A percentile compares a stretch with the other conserved stretches of the same genome.
These are phyloP conservation scores for Musa schizocarpa DNA, from an alignment of 176 grass and related monocot species.

Conservation along the genomic window DNA sequence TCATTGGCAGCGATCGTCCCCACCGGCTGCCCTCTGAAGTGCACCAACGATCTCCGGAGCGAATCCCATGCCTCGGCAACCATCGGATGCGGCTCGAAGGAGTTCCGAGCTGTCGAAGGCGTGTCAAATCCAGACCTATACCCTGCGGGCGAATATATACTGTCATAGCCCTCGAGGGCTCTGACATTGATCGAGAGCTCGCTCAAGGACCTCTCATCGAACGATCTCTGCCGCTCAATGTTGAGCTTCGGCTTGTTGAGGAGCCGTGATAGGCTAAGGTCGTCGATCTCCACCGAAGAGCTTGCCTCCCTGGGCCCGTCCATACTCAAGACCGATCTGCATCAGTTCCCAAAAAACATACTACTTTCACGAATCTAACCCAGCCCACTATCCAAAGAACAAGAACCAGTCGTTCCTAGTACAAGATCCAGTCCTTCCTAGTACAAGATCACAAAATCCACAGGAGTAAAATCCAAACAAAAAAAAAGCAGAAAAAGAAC, in stretches of 20 bases:
- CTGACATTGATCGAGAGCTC: conserved; percentile 14
- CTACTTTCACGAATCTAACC: not conserved
- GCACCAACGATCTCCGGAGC: conserved; percentile 2
- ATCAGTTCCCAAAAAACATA: not conserved
- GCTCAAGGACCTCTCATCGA: conserved; percentile 11
- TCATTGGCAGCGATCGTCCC: conserved; percentile 10
- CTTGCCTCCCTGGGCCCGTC: not conserved
- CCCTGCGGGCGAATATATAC: not conserved
- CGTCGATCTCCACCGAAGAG: not conserved
- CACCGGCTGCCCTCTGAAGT: conserved; percentile 8
- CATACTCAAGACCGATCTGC: not conserved
- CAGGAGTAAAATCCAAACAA: not conserved
- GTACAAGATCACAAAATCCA: not conserved
- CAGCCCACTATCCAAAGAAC: not conserved
- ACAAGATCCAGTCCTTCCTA: too few relatives aligned
- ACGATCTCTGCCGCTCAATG: conserved; percentile 8
- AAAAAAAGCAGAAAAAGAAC: not conserved
- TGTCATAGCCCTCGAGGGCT: conserved; percentile 1
- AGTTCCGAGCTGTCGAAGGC: not conserved
- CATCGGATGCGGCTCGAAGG: conserved; percentile 15
- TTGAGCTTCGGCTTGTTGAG: conserved; percentile 10
- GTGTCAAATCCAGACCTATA: not conserved
- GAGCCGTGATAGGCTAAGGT: conserved; percentile 1
- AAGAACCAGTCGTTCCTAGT: not conserved
- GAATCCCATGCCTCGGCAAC: conserved; percentile 9